phyloP scores from a whole-genome alignment of 2,329 filamentous ascomycete species.

The Sporothrix inflata region DNA sequence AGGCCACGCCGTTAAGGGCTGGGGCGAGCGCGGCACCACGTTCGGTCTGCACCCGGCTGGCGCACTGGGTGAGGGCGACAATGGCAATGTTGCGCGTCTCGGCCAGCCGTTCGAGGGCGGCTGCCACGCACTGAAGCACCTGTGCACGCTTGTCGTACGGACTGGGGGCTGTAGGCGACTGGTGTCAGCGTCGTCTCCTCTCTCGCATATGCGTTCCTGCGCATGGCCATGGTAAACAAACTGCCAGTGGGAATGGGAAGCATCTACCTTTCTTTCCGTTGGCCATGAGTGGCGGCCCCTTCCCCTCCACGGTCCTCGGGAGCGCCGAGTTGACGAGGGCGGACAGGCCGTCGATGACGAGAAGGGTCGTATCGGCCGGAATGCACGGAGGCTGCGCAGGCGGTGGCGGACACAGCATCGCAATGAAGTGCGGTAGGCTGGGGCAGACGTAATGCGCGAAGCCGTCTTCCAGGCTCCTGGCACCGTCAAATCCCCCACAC shows the following conservation, averaged over 20 bases:
- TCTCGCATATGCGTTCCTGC: not conserved
- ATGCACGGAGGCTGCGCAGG: constrained; percentile 64
- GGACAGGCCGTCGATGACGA: constrained; percentile 80
- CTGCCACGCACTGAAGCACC: constrained; percentile 65
- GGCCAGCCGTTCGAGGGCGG: constrained; percentile 74
- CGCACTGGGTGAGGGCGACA: constrained; percentile 76
- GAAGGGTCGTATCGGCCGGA: constrained; percentile 63
- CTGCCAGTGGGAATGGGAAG: not conserved
- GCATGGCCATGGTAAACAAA: too few relatives aligned
- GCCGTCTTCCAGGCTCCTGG: constrained; percentile 39
- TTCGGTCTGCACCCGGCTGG: constrained; percentile 74
- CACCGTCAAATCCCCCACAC: not conserved
- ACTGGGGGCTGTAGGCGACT: constrained; percentile 19
- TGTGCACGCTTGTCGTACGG: constrained; percentile 42
- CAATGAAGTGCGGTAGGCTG: constrained; percentile 73
- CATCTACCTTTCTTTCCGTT: constrained; percentile 31
- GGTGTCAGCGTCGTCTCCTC: not conserved
- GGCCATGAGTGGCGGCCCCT: constrained; percentile 29
- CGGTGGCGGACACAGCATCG: constrained; percentile 71
- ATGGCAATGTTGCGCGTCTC: constrained; percentile 73
- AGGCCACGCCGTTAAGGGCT: constrained; percentile 73
- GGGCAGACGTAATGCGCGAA: constrained; percentile 56
- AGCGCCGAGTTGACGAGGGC: constrained; percentile 77
- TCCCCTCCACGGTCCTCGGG: constrained; percentile 54
- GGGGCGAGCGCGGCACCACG: constrained; percentile 71